Conservation (phyloP, 2,329 filamentous ascomycete genomes). For the Phyllosticta ampelicida region DNA sequence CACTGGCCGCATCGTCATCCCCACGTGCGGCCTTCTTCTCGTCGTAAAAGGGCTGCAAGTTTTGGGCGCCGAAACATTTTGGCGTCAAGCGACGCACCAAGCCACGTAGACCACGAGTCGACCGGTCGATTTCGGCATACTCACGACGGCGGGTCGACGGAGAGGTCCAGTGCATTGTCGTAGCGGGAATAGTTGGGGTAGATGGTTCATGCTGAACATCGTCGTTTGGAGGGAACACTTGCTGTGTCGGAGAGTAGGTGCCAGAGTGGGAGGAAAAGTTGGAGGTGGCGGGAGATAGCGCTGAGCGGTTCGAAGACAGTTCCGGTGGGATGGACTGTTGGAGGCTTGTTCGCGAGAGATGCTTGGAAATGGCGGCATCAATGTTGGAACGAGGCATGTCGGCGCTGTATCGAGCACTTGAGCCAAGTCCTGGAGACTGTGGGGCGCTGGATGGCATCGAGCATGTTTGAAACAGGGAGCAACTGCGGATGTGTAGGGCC, state of each 20-base stretch:
- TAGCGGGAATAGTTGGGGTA: slow-evolving; percentile 13
- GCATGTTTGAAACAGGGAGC: slow-evolving; percentile 17
- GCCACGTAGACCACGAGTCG: slow-evolving; percentile 27
- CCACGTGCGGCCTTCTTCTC: slow-evolving; percentile 1
- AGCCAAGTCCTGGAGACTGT: slow-evolving; percentile 3
- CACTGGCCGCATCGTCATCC: slow-evolving; percentile 23
- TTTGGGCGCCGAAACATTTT: slow-evolving; percentile 21
- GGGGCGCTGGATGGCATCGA: neutral
- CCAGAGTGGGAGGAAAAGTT: neutral
- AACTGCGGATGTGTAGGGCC: slow-evolving; percentile 29
- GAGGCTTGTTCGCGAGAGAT: neutral
- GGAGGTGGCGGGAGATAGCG: slow-evolving; percentile 1
- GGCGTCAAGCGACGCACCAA: slow-evolving; percentile 23
- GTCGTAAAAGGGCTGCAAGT: slow-evolving; percentile 25
- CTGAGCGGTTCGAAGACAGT: neutral
- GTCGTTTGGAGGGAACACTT: neutral
- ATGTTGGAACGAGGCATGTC: neutral
- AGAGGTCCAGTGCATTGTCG: slow-evolving; percentile 29
- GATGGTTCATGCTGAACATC: neutral
- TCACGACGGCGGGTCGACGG: slow-evolving; percentile 23
- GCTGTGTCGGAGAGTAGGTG: neutral
- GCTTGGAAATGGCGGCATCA: neutral
- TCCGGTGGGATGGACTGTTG: neutral
- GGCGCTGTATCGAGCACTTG: neutral
- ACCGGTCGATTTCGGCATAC: slow-evolving; percentile 27